phyloP scores from a whole-genome alignment of 805 yeast genomes.

The Blastobotrys attinorum region DNA sequence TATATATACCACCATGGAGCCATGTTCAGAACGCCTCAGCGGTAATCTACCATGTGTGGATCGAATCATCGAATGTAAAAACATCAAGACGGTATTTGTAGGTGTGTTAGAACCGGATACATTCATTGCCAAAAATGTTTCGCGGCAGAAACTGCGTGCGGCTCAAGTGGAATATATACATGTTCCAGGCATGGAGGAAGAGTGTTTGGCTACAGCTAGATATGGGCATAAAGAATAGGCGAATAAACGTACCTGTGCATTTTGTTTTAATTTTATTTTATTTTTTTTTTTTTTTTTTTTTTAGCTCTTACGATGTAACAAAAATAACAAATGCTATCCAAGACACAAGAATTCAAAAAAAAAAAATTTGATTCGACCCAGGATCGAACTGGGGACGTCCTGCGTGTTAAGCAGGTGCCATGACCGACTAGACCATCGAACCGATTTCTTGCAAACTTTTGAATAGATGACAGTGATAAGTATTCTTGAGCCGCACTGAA shows the following conservation, averaged over 20 bases:
- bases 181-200: constrained; percentile 75
- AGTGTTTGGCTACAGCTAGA: constrained; percentile 59
- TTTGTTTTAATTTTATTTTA: too few relatives aligned
- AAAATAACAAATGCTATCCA: neutral
- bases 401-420: constrained; percentile 99
- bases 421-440: constrained; percentile 99
- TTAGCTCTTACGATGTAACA: neutral
- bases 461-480: too few relatives aligned
- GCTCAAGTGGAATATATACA: constrained; percentile 65
- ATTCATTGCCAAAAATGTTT: constrained; percentile 72
- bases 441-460: constrained; percentile 41
- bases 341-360: neutral
- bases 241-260: too few relatives aligned
- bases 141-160: constrained; percentile 44
- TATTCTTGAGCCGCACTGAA: too few relatives aligned
- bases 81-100: constrained; percentile 70
- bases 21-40: constrained; percentile 81
- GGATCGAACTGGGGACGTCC: constrained; percentile 99
- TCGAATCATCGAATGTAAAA: constrained; percentile 50
- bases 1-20: constrained; percentile 94
- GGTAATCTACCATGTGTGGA: constrained; percentile 88
- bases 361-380: constrained; percentile 81
- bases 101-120: constrained; percentile 89
- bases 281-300: too few relatives aligned
- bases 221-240: constrained; percentile 45